A percentile compares a stretch with the other conserved stretches of the same genome.
Evolutionary conservation across 1,284 basidiomycete genomes (phyloP).

Genomic region (Wolfiporia cocos): DNA sequence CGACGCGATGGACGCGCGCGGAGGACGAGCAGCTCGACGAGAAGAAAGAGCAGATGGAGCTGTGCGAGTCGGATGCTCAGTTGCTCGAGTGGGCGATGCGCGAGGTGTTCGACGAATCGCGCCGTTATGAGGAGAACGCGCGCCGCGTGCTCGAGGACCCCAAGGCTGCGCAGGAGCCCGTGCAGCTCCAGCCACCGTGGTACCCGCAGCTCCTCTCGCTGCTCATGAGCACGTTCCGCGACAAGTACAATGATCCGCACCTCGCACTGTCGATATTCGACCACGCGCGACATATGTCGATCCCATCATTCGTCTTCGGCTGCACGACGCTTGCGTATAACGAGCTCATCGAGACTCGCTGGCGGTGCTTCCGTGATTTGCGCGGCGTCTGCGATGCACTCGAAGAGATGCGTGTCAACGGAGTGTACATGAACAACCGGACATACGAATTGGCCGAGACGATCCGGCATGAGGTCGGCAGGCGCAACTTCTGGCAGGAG

Average conservation of each 20-base stretch:
- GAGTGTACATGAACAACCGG: slow-evolving; percentile 54
- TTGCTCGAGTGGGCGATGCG: slow-evolving; percentile 72
- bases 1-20: slow-evolving; percentile 43
- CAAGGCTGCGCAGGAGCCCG: slow-evolving; percentile 18
- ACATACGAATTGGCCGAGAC: slow-evolving; percentile 59
- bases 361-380: slow-evolving; percentile 78
- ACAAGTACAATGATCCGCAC: slow-evolving; percentile 73
- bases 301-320: slow-evolving; percentile 78
- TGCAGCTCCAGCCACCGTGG: slow-evolving; percentile 46
- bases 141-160: slow-evolving; percentile 29
- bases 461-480: slow-evolving; percentile 61
- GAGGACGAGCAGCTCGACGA: slow-evolving; percentile 60
- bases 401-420: slow-evolving; percentile 79
- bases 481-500: slow-evolving; percentile 43
- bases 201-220: slow-evolving; percentile 73
- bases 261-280: slow-evolving; percentile 81
- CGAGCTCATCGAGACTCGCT: slow-evolving; percentile 74
- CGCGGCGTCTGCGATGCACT: slow-evolving; percentile 65
- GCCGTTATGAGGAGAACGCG: slow-evolving; percentile 41
- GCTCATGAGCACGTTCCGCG: slow-evolving; percentile 71
- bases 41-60: slow-evolving; percentile 71
- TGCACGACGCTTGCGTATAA: slow-evolving; percentile 84
- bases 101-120: slow-evolving; percentile 62
- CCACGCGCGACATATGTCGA: slow-evolving; percentile 65
- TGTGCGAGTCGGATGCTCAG: slow-evolving; percentile 64